These are phyloP conservation scores for Calonectria hongkongensis DNA, from an alignment of 2,329 filamentous ascomycete genomes.

Conservation along the genomic window DNA sequence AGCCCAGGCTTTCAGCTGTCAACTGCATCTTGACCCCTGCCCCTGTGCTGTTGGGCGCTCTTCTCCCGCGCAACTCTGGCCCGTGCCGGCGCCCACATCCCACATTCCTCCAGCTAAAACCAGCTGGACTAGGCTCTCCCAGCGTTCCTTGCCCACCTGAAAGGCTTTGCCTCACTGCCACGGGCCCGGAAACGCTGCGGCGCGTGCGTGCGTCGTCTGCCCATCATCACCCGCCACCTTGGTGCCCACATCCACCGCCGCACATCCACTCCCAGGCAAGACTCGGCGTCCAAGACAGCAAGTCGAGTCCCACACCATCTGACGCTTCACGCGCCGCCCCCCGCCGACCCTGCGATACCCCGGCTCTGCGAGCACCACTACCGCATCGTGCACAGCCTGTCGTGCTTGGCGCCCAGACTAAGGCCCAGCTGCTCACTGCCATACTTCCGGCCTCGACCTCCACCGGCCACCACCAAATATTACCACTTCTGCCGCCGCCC, in stretches of 20 bases:
- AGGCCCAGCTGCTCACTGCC: slow-evolving; percentile 35
- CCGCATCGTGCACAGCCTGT: slow-evolving; percentile 36
- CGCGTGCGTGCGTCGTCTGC: slow-evolving; percentile 23
- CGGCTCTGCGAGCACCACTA: slow-evolving; percentile 26
- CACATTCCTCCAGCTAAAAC: slow-evolving; percentile 18
- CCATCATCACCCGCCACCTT: slow-evolving; percentile 21
- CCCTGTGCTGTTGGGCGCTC: slow-evolving; percentile 11
- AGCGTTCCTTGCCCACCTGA: slow-evolving; percentile 30
- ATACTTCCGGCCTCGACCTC: slow-evolving; percentile 39
- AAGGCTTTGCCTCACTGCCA: slow-evolving; percentile 13
- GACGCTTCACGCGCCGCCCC: slow-evolving; percentile 36
- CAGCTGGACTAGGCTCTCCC: not conserved
- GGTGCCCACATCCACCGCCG: slow-evolving; percentile 16
- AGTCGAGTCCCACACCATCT: slow-evolving; percentile 33
- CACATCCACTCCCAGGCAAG: slow-evolving; percentile 9
- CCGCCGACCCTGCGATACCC: slow-evolving; percentile 31
- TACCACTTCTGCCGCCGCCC: slow-evolving; percentile 32
- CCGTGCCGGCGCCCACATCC: slow-evolving; percentile 7
- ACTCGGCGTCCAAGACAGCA: slow-evolving; percentile 14
- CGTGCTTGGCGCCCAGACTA: slow-evolving; percentile 38
- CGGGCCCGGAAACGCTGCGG: slow-evolving; percentile 12
- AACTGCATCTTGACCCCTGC: slow-evolving; percentile 23
- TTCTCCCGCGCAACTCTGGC: slow-evolving; percentile 20
- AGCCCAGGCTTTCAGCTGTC: slow-evolving; percentile 11
- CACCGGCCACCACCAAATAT: slow-evolving; percentile 33